Percentiles rank a stretch among this genome's conserved stretches.
Evolutionary conservation across 2,329 filamentous ascomycete species (phyloP).

Genomic region (Lasiodiplodia theobromae): DNA sequence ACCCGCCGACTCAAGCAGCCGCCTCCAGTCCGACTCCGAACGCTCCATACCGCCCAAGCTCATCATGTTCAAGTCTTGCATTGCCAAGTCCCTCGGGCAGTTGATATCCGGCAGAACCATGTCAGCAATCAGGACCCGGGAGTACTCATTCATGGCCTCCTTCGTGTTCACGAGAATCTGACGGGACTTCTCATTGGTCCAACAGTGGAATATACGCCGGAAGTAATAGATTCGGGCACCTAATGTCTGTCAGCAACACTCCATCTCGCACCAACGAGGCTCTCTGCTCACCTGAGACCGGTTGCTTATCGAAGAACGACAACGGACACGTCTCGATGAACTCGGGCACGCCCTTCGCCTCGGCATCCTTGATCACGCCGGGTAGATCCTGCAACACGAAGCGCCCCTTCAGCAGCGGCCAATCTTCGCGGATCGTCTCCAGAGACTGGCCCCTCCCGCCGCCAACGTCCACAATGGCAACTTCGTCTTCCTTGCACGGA

Average conservation of each 20-base stretch:
- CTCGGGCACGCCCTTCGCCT: not conserved
- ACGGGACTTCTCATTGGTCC: no score
- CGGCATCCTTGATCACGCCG: not conserved
- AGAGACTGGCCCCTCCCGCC: not conserved
- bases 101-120: not conserved
- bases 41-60: not conserved
- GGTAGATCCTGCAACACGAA: not conserved
- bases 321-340: not conserved
- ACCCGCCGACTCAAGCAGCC: not conserved
- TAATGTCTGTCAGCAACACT: no score
- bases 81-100: not conserved
- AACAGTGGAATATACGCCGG: no score
- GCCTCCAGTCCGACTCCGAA: not conserved
- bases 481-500: not conserved
- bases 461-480: not conserved
- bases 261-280: no score
- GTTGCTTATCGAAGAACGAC: not conserved
- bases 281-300: no score
- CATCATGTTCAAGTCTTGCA: not conserved
- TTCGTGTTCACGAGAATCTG: no score
- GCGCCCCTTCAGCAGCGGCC: not conserved
- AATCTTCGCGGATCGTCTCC: not conserved
- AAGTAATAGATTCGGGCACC: no score
- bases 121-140: no score
- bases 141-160: no score